A percentile compares a stretch with the other conserved stretches of the same genome.
These are phyloP conservation scores for Bassia scoparia DNA, from an alignment of 148 eudicot species.

Conservation along the genomic window DNA sequence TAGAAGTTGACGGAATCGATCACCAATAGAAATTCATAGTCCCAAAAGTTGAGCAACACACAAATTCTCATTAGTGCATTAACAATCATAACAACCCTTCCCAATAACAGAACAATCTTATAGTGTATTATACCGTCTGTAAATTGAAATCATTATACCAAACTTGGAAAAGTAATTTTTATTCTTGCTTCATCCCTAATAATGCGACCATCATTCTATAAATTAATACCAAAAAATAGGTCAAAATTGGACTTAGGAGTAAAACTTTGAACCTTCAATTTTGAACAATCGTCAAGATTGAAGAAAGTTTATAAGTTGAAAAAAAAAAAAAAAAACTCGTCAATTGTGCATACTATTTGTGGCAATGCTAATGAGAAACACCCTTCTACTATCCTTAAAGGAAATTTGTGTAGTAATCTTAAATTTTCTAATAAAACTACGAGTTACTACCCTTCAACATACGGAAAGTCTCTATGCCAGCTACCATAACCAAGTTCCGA, in stretches of 20 bases:
- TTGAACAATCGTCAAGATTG: not conserved
- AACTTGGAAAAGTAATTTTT: not conserved
- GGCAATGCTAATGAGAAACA: not conserved
- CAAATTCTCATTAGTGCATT: not conserved
- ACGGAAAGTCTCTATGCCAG: not conserved
- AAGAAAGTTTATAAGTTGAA: not conserved
- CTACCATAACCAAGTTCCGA: slow-evolving; percentile 4
- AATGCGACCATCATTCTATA: not conserved
- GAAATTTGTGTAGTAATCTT: not conserved
- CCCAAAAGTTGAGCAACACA: not conserved
- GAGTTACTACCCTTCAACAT: slow-evolving; percentile 5
- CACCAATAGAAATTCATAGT: not conserved
- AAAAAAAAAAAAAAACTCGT: not conserved
- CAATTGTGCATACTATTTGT: not conserved
- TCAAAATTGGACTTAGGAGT: not conserved
- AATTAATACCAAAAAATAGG: not conserved
- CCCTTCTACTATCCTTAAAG: not conserved
- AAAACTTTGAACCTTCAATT: not conserved
- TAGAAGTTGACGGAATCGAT: not conserved
- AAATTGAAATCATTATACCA: slow-evolving; percentile 1
- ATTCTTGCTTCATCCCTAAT: not conserved
- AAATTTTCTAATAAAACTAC: no score
- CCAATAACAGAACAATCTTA: not conserved
- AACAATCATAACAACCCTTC: not conserved
- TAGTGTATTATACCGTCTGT: not conserved